These are phyloP conservation scores for Corchorus capsularis DNA, from an alignment of 345 rosid species.

Conservation along the genomic window DNA sequence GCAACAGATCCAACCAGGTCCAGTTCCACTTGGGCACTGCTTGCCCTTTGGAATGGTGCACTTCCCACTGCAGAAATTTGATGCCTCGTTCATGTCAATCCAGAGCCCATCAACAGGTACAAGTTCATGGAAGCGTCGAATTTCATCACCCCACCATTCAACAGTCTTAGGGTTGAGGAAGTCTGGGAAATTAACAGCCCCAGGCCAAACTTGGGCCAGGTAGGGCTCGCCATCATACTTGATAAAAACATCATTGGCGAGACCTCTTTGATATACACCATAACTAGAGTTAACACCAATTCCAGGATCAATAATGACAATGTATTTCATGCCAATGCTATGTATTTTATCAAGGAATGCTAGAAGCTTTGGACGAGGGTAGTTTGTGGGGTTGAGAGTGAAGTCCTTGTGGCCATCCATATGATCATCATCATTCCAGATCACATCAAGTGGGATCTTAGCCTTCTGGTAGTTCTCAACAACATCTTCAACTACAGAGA, in stretches of 20 bases:
- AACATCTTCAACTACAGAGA: slow-evolving; percentile 93
- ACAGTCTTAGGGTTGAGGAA: slow-evolving; percentile 94
- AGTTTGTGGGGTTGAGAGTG: slow-evolving; percentile 64
- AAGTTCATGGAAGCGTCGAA: slow-evolving; percentile 83
- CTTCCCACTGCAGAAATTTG: slow-evolving; percentile 82
- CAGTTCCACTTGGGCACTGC: slow-evolving; percentile 74
- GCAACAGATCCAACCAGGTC: slow-evolving; percentile 97
- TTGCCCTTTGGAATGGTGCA: slow-evolving; percentile 70
- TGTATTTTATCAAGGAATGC: slow-evolving; percentile 87
- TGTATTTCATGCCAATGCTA: slow-evolving; percentile 84
- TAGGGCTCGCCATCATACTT: slow-evolving; percentile 83
- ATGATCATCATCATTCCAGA: slow-evolving; percentile 98
- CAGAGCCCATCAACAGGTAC: slow-evolving; percentile 90
- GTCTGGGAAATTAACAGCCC: slow-evolving; percentile 93
- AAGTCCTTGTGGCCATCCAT: slow-evolving; percentile 96
- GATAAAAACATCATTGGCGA: slow-evolving; percentile 86
- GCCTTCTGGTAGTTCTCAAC: slow-evolving; percentile 84
- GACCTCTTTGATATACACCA: slow-evolving; percentile 76
- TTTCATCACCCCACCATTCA: slow-evolving; percentile 90
- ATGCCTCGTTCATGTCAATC: slow-evolving; percentile 99
- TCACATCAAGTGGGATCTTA: slow-evolving; percentile 88
- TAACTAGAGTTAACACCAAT: slow-evolving; percentile 63
- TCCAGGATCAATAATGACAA: slow-evolving; percentile 62
- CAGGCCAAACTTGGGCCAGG: slow-evolving; percentile 99
- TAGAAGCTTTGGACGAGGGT: slow-evolving; percentile 76